Evolutionary conservation across 495 filamentous ascomycete genomes (phyloP), one percentile per base, ranked within the genome.

Genomic region (Neurospora tetrasperma): DNA sequence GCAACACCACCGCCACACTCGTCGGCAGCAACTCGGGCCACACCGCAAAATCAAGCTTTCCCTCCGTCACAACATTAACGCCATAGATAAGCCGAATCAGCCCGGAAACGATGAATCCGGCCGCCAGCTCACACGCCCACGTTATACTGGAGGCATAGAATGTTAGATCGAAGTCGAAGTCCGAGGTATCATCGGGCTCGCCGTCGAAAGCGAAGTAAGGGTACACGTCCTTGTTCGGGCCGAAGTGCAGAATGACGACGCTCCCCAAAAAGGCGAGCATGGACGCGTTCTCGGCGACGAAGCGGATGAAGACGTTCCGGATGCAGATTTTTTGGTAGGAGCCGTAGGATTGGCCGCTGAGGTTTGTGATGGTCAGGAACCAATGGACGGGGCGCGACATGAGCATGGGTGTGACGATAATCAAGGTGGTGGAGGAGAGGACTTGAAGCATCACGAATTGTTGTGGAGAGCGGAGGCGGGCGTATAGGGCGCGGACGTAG

Each of bases 401-500:
- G 20, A 86, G 85, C 20, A 90, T 72, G 7, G 88, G 88, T 11
- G 84, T 86, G 14, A 90, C 81, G 72, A 90, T 83, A 76, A 90
- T 89, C 73, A 88, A 85, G 73, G 84, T 80, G 7, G 84, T 82
- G 1, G 86, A 88, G 1, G 87, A 89, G 62, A 90, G 77, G 3
- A 87, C 75, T 75, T 90, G 89, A 18, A 90, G 83, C 73, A 85
- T 81, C 70, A 88, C 83, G 80, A 90, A 90, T 76, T 90, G 88
- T 23, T 78, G 76, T 5, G 88, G 88, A 12, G 83, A 86, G 38
- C 89, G 87, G 20, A 90, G 83, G 14, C 89, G 86, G 16, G 89
- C 88, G 75, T 90, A 90, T n/a, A 90, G 75, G 7, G 89, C 89
- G 39, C 89, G 87, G n/a, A 90, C 89, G 79, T 90, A 90, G 3